Evolutionary conservation across 257 asterid genomes (phyloP).

Genomic region (Haberlea rhodopensis): DNA sequence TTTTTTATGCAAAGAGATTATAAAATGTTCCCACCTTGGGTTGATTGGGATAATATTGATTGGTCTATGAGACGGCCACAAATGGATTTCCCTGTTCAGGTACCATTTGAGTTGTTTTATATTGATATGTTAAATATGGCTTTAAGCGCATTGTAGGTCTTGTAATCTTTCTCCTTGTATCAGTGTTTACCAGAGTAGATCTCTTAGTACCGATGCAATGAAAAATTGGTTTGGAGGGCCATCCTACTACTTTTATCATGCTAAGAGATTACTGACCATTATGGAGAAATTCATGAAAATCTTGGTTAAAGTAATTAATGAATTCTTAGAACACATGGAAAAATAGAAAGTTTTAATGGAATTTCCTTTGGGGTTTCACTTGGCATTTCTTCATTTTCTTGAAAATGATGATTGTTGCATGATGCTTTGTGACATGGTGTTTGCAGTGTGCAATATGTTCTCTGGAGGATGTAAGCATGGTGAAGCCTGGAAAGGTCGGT

Average conservation of each 20-base stretch:
- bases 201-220: too few relatives aligned
- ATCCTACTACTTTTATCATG: too few relatives aligned
- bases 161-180: constrained; percentile 7
- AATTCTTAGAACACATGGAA: too few relatives aligned
- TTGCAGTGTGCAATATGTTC: constrained; percentile 94
- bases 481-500: constrained; percentile 83
- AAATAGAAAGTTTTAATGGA: too few relatives aligned
- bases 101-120: constrained; percentile 22
- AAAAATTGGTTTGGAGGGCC: too few relatives aligned
- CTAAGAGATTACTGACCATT: too few relatives aligned
- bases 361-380: too few relatives aligned
- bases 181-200: constrained; percentile 2
- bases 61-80: constrained; percentile 92
- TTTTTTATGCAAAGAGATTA: constrained; percentile 95
- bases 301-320: too few relatives aligned
- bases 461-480: constrained; percentile 60
- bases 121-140: too few relatives aligned
- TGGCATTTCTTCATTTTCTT: background rate
- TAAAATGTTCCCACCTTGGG: constrained; percentile 97
- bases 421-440: constrained; percentile 27
- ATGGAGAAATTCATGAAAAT: too few relatives aligned
- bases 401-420: constrained; percentile 13
- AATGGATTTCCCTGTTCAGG: constrained; percentile 98
- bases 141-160: too few relatives aligned
- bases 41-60: constrained; percentile 86